Evolutionary conservation across 2,329 filamentous ascomycete species (phyloP).

Genomic region (Pezicula rhizophila): DNA sequence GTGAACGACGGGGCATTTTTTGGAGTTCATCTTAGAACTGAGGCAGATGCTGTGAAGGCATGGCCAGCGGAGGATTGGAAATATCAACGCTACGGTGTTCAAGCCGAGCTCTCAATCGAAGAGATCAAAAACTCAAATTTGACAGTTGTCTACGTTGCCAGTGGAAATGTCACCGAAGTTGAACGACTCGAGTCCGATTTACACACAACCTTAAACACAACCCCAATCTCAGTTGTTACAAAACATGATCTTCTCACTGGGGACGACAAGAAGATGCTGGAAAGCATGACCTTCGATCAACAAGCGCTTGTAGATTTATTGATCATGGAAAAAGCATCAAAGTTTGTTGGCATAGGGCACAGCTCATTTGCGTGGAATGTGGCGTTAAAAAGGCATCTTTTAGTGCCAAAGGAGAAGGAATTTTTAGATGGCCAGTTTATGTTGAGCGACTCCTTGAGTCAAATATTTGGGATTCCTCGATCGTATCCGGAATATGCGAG

Average conservation of each 20-base stretch:
- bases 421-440: neutral
- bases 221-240: slow-evolving; percentile 8
- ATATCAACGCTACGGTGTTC: slow-evolving; percentile 8
- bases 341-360: slow-evolving; percentile 35
- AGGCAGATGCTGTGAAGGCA: slow-evolving; percentile 11
- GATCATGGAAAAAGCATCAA: slow-evolving; percentile 34
- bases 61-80: slow-evolving; percentile 10
- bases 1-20: slow-evolving; percentile 12
- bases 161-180: slow-evolving; percentile 6
- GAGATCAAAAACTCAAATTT: slow-evolving; percentile 4
- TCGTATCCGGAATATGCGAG: neutral
- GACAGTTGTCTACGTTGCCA: slow-evolving; percentile 10
- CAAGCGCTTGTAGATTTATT: slow-evolving; percentile 42
- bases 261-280: slow-evolving; percentile 26
- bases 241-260: slow-evolving; percentile 34
- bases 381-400: slow-evolving; percentile 31
- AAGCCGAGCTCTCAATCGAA: slow-evolving; percentile 7
- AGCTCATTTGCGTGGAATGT: slow-evolving; percentile 41
- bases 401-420: neutral
- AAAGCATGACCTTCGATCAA: slow-evolving; percentile 37
- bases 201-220: neutral
- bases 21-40: slow-evolving; percentile 15
- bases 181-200: slow-evolving; percentile 4
- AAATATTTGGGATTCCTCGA: neutral
- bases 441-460: neutral